Percentiles rank a stretch among this genome's conserved stretches.
Evolutionary conservation across 768 basidiomycete species (phyloP).

Genomic region (Calocybe gangraenosa): DNA sequence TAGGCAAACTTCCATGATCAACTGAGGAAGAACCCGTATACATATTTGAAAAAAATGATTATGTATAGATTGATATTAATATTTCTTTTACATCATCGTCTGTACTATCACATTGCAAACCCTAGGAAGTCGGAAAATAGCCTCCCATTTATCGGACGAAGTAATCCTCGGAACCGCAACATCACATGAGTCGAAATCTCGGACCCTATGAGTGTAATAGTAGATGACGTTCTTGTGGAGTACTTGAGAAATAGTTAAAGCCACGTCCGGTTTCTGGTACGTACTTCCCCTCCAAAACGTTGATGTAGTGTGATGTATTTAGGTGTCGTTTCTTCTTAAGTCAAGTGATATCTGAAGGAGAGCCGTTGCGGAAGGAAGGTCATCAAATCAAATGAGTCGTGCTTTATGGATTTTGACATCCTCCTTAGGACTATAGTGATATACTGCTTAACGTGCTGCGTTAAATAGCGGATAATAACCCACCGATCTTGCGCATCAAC

Average conservation of each 20-base stretch:
- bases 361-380: constrained; percentile 2
- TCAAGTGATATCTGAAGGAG: constrained; percentile 13
- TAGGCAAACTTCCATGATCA: too few species aligned
- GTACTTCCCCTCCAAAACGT: too few species aligned
- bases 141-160: too few species aligned
- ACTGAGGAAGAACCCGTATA: too few species aligned
- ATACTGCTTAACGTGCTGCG: background rate
- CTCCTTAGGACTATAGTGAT: constrained; percentile 50
- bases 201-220: constrained; percentile 15
- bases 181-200: constrained; percentile 3
- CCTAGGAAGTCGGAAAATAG: too few species aligned
- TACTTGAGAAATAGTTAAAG: constrained; percentile 9
- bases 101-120: too few species aligned
- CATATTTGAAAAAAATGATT: too few species aligned
- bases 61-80: too few species aligned
- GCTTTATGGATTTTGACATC: constrained; percentile 90
- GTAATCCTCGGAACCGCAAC: constrained; percentile 16
- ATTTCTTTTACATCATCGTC: too few species aligned
- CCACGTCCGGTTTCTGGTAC: constrained; percentile 4
- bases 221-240: constrained; percentile 1
- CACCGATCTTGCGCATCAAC: constrained; percentile 87
- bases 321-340: constrained; percentile 1
- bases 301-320: constrained; percentile 2
- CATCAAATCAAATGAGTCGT: constrained; percentile 28
- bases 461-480: constrained; percentile 22